Evolutionary conservation across 176 grass and related monocot genomes (phyloP), one percentile per base, ranked within the genome.

Genomic region (Oryza glumipatula): DNA sequence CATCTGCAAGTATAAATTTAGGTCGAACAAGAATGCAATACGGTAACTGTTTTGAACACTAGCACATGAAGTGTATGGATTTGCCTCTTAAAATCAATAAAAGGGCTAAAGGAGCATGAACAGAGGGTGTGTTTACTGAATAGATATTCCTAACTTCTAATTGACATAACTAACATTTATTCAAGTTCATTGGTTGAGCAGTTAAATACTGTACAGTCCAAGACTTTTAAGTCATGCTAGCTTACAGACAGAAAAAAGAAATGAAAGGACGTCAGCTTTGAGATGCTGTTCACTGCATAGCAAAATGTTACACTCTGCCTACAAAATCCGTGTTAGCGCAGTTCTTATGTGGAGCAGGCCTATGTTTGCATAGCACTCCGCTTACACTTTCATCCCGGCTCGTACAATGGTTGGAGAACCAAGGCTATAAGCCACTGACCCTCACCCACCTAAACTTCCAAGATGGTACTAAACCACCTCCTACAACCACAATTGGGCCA

Each of bases 141-240:
- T 35, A 19, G 66, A 17, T 36, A 48, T 65, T 74, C 72, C 44
- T 84, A 76, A 16, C 21, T 88, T 76, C 71, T 16, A 83, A 2
- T 36, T 65, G 32, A 51, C 45, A 73, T 65, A 51, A n/a, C 28
- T 52, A 43, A 51, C 38, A 77, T 44, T 28, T 19, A 15, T 51
- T 51, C 71, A 21, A 19, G 32, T n/a, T 30, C 33, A 64, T 38
- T 63, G 21, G 5, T 76, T 51, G 3, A 14, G 6, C 33, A 74
- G 11, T 51, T 26, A 69, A 81, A 63, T 8, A 73, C 23, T 78
- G 24, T 1, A 68, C 60, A 77, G 65, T 67, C 10, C 12, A 23
- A 67, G 63, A 82, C 51, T 72, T 72, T 9, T 4, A 23, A 67
- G 43, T 45, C 44, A 43, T 32, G n/a, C n/a, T 36, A 72, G 45